These are phyloP conservation scores for Fusarium stilboides DNA, from an alignment of 2,329 filamentous ascomycete genomes.

Conservation along the genomic window DNA sequence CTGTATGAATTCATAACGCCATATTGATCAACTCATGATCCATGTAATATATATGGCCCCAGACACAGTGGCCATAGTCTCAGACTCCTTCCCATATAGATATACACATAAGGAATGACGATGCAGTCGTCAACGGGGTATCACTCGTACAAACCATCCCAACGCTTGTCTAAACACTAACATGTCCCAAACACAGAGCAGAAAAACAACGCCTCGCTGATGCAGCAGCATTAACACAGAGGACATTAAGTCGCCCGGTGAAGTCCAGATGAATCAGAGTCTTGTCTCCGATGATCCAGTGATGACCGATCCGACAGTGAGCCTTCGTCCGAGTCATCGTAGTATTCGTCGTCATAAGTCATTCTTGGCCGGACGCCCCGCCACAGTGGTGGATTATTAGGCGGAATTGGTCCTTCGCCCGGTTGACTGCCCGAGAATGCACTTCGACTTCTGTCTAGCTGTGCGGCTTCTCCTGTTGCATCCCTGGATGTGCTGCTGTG, in stretches of 20 bases:
- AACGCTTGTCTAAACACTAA: conserved; percentile 24
- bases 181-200: conserved; percentile 7
- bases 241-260: conserved; percentile 32
- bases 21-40: background rate
- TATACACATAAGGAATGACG: conserved; percentile 17
- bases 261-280: conserved; percentile 47
- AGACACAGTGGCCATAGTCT: background rate
- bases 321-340: conserved; percentile 50
- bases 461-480: conserved; percentile 42
- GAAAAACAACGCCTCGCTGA: conserved; percentile 49
- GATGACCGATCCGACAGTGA: conserved; percentile 52
- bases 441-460: conserved; percentile 44
- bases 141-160: conserved; percentile 36
- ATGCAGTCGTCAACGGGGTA: conserved; percentile 33
- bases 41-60: conserved; percentile 3
- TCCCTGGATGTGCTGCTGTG: conserved; percentile 47
- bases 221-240: conserved; percentile 49
- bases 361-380: conserved; percentile 57
- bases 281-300: conserved; percentile 46
- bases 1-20: conserved; percentile 13
- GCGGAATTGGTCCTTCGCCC: conserved; percentile 49
- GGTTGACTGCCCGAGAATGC: conserved; percentile 43
- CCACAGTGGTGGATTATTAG: conserved; percentile 60
- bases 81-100: conserved; percentile 1
- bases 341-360: conserved; percentile 54